phyloP scores from a whole-genome alignment of 2,329 filamentous ascomycete genomes.

The Xylaria sp. region DNA sequence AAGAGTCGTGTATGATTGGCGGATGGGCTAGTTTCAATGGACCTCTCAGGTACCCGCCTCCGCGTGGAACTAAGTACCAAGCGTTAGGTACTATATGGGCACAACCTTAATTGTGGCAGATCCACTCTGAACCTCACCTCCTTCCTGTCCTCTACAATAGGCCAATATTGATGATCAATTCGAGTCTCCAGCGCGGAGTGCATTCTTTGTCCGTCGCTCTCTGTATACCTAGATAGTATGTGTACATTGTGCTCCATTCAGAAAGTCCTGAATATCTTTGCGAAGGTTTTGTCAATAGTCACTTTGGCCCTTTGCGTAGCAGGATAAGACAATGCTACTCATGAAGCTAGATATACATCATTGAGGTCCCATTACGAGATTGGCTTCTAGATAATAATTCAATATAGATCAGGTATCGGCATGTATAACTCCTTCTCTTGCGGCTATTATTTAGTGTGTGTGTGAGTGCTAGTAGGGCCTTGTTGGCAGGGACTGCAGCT shows the following conservation, averaged over 20 bases:
- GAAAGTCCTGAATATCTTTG: not conserved
- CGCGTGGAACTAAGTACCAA: not conserved
- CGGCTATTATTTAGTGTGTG: too few relatives aligned
- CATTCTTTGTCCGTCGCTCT: not conserved
- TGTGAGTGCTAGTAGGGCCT: too few relatives aligned
- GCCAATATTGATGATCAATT: not conserved
- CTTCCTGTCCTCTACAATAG: slow-evolving; percentile 6
- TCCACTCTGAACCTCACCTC: slow-evolving; percentile 35
- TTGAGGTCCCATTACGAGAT: not conserved
- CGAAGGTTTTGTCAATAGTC: not conserved
- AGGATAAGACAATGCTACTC: not conserved
- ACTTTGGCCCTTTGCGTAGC: not conserved
- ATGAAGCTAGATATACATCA: not conserved
- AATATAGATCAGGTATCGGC: too few relatives aligned
- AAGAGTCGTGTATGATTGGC: slow-evolving; percentile 8
- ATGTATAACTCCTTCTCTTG: too few relatives aligned
- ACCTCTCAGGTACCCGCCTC: slow-evolving; percentile 5
- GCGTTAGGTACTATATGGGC: not conserved
- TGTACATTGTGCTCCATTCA: not conserved
- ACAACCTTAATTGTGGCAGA: not conserved
- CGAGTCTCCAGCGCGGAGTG: not conserved
- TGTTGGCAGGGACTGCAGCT: too few relatives aligned
- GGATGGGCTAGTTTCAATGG: not conserved
- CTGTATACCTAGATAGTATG: not conserved
- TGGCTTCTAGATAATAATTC: not conserved